Base-by-base conservation (phyloP, 768 basidiomycete species). In the Boletus coccyginus region DNA sequence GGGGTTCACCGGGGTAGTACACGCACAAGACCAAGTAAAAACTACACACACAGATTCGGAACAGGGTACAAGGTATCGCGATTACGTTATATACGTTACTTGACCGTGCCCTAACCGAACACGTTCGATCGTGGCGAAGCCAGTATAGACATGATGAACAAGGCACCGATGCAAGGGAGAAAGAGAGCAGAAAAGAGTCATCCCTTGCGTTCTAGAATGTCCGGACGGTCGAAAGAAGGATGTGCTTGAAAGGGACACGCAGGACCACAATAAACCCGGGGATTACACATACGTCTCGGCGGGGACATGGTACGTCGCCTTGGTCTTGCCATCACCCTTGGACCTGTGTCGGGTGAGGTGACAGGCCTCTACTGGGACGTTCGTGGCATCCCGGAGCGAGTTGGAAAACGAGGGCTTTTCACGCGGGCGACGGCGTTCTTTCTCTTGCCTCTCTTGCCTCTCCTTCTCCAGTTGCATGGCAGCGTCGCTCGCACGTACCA, bases 381-480 rank as follows among this genome's bases (percentile, higher is more conserved):
- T 69, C 46, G 68, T 71, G 44, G 69, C 48, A 29, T 71, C 70
- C 58, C 63, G 66, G 58, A 71, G 64, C 39, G 69, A 68, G 39
- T 50, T 61, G 41, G 63, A 52, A 2, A 58, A 24, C 42, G 52
- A 19, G 27, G 59, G 36, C 8, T 50, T 33, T 42, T 70, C 67
- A 27, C 63, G 62, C 27, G 59, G 60, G 44, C 72, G 67, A 40
- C 66, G 72, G 24, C 66, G 63, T 53, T 73, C 59, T 56, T 66
- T 59, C 56, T 71, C 64, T 57, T 69, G 36, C 58, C 74, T 64
- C 67, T 76, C 68, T 60, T 73, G 47, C 67, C 74, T 60, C 60
- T 77, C 75, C 53, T 74, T 79, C 63, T 83, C 82, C 27, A 82
- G 63, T 16, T 77, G 81, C 72, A 78, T 76, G 6, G 83, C 83